Conservation (phyloP, 495 filamentous ascomycete species). For the Eremomyces bilateralis region DNA sequence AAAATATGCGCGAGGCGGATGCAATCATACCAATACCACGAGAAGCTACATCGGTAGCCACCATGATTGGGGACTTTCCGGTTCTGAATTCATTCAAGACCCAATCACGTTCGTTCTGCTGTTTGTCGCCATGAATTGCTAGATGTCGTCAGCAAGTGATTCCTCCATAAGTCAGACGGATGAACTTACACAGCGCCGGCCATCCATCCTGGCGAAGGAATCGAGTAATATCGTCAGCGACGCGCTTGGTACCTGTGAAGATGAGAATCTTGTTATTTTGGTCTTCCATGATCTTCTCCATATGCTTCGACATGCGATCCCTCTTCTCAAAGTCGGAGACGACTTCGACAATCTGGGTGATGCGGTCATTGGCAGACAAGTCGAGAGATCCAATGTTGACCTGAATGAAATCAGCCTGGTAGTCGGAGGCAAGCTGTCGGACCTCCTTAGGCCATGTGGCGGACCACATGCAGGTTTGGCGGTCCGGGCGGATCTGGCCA, state of each 20-base stretch:
- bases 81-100: constrained; percentile 99
- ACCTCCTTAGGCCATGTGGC: constrained; percentile 99
- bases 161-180: not conserved
- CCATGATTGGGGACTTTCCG: constrained; percentile 85
- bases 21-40: constrained; percentile 99
- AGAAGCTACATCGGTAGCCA: constrained; percentile 95
- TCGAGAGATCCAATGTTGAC: constrained; percentile 98
- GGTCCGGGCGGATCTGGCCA: constrained; percentile 88
- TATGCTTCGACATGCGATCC: constrained; percentile 88
- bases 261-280: constrained; percentile 83
- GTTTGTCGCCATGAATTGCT: constrained; percentile 99
- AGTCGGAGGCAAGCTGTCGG: constrained; percentile 83
- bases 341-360: constrained; percentile 92
- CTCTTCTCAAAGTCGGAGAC: constrained; percentile 94
- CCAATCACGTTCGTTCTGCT: constrained; percentile 99
- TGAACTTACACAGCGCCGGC: constrained; percentile 78
- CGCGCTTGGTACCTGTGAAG: constrained; percentile 96
- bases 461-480: constrained; percentile 99
- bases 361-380: constrained; percentile 92
- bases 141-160: constrained; percentile 24
- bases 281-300: constrained; percentile 95
- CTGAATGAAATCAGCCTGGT: constrained; percentile 90
- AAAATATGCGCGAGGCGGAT: constrained; percentile 25
- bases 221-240: constrained; percentile 94
- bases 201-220: constrained; percentile 98